Evolutionary conservation across 257 asterid genomes (phyloP), one percentile per base, ranked within the genome.

Genomic region (Capsicum chinense): DNA sequence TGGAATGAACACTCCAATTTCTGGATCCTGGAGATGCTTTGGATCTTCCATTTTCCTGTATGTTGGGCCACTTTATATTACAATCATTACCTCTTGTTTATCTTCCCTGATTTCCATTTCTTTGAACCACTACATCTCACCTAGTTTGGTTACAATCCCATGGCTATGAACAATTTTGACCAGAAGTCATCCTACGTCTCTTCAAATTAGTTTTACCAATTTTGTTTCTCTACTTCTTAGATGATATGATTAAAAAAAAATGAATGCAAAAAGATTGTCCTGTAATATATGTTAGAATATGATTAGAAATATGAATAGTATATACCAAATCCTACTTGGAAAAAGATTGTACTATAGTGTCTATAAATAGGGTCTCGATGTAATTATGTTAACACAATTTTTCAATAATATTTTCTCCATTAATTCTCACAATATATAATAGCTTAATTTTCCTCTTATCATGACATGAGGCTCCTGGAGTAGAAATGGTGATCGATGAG

Each of bases 101-200:
- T 54, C 44, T 7, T 19, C 44, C 81, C 13, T 50, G 59, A 50
- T 74, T 12, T 50, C 62, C 62, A 50, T 74, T 74, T 26, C 62
- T 74, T 14, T 74, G 81, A 74, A 50, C 62, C 81, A 74, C 44
- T 74, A 19, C 62, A 74, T 74, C 81, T 74, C 21, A 48, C 16
- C 47, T 21, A 50, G 42, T 21, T 74, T 50, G 62, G 42, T 74
- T 50, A 74, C 47, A 74, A 52, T 74, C 47, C 62, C 81, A 50
- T 19, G 19, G 16, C n/a, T 50, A 15, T 33, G 39, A 4, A 4
- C 10, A 7, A 50, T 13, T 21, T 13, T 74, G 42, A 74, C 44
- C 47, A 3, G 7, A 50, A 50, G 7, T 74, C 47, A 21, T 74
- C 60, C 50, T 50, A 50, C 6, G 19, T 21, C 19, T 7, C 62